Conservation (phyloP, 768 basidiomycete species). For the Tylopilus subfusipes region DNA sequence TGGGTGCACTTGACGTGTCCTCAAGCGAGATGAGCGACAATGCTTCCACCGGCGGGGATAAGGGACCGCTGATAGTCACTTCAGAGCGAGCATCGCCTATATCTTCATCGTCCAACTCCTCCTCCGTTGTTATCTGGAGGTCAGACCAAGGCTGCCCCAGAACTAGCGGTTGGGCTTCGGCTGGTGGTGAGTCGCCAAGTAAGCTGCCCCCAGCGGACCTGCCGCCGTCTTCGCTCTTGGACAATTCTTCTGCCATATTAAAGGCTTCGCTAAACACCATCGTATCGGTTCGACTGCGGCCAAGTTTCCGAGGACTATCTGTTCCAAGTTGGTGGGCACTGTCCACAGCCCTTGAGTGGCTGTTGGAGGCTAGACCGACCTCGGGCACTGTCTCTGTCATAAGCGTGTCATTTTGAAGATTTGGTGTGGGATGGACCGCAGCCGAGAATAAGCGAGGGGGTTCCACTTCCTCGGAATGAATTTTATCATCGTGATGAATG, state of each 20-base stretch:
- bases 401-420: constrained; percentile 11
- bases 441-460: constrained; percentile 41
- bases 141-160: constrained; percentile 11
- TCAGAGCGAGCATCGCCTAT: constrained; percentile 23
- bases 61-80: constrained; percentile 8
- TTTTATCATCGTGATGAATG: constrained; percentile 28
- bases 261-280: constrained; percentile 61
- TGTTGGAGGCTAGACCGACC: constrained; percentile 6
- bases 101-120: constrained; percentile 26
- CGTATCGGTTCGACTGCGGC: constrained; percentile 65
- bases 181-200: constrained; percentile 9
- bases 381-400: constrained; percentile 6
- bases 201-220: background rate
- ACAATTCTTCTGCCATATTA: constrained; percentile 38
- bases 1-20: constrained; percentile 6
- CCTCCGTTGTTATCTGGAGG: constrained; percentile 14
- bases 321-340: constrained; percentile 13
- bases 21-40: constrained; percentile 26
- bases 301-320: constrained; percentile 44
- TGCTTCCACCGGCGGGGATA: constrained; percentile 30
- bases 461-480: constrained; percentile 32
- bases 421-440: constrained; percentile 32
- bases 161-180: constrained; percentile 11
- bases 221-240: constrained; percentile 16
- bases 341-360: constrained; percentile 22